These are phyloP conservation scores for Mucor mucedo DNA, from an alignment of 371 early-diverging fungal genomes.

Conservation along the genomic window DNA sequence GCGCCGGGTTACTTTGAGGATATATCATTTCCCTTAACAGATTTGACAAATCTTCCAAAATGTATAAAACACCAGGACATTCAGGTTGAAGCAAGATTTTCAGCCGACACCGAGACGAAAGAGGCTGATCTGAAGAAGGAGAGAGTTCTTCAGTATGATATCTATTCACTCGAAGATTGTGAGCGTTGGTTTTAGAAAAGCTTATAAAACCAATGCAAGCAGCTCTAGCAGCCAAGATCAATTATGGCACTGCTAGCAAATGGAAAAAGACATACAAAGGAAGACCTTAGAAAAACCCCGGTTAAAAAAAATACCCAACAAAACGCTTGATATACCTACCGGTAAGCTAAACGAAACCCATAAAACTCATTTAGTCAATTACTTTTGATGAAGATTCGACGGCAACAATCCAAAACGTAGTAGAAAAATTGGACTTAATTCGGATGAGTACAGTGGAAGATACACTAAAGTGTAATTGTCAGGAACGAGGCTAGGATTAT, in stretches of 20 bases:
- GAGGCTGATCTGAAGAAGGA: conserved; percentile 22
- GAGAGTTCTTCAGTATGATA: conserved; percentile 18
- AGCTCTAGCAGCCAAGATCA: conserved; percentile 25
- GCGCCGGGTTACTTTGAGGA: conserved; percentile 22
- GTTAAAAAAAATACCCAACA: conserved; percentile 23
- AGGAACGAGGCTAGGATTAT: no score
- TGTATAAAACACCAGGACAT: conserved; percentile 22
- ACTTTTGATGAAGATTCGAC: conserved; percentile 26
- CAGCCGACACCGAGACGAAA: conserved; percentile 22
- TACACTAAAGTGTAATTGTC: neutral
- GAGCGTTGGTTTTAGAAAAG: conserved; percentile 23
- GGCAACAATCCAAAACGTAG: conserved; percentile 25
- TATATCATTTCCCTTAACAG: conserved; percentile 18
- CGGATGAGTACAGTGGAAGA: conserved; percentile 13
- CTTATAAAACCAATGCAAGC: conserved; percentile 21
- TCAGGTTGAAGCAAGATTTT: conserved; percentile 18
- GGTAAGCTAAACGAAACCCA: conserved; percentile 24
- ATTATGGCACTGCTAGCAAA: conserved; percentile 24
- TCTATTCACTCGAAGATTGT: conserved; percentile 23
- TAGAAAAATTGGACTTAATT: conserved; percentile 21
- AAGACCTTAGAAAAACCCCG: conserved; percentile 25
- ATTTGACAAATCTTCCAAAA: conserved; percentile 26
- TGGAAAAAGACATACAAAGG: conserved; percentile 22
- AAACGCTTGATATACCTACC: conserved; percentile 22
- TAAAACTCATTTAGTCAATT: conserved; percentile 26